Conservation (phyloP, 768 basidiomycete genomes). For the Leccinum uliginosum region DNA sequence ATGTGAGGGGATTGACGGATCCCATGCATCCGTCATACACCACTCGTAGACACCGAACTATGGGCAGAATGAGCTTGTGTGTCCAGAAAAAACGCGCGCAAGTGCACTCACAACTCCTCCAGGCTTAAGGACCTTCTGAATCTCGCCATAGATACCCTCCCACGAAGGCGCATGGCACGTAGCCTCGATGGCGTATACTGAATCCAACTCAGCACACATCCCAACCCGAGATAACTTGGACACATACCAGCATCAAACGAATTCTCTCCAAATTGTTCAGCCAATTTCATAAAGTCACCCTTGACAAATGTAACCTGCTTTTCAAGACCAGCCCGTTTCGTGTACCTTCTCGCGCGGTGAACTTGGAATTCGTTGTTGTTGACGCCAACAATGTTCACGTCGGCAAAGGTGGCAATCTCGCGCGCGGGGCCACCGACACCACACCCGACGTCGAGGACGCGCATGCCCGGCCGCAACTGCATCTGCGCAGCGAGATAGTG, state of each 20-base stretch:
- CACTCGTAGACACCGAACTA: slow-evolving; percentile 99
- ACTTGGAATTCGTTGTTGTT: slow-evolving; percentile 98
- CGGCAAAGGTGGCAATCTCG: slow-evolving; percentile 89
- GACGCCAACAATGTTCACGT: slow-evolving; percentile 77
- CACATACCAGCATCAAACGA: slow-evolving; percentile 88
- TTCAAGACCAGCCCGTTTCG: slow-evolving; percentile 68
- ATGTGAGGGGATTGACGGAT: slow-evolving; percentile 80
- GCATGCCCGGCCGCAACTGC: slow-evolving; percentile 83
- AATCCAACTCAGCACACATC: slow-evolving; percentile 5
- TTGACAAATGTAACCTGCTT: slow-evolving; percentile 78
- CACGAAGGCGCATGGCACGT: slow-evolving; percentile 95
- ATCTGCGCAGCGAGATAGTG: slow-evolving; percentile 93
- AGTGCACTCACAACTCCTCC: slow-evolving; percentile 81
- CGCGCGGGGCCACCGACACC: slow-evolving; percentile 97
- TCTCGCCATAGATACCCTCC: slow-evolving; percentile 94
- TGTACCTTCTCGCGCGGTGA: slow-evolving; percentile 79
- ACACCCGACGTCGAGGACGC: slow-evolving; percentile 96
- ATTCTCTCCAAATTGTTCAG: slow-evolving; percentile 87
- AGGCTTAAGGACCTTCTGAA: slow-evolving; percentile 90
- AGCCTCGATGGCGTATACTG: slow-evolving; percentile 96
- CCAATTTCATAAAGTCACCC: slow-evolving; percentile 96
- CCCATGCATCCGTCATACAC: slow-evolving; percentile 97
- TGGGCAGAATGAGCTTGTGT: not conserved
- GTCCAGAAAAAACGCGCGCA: not conserved
- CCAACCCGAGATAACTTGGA: not conserved